Conservation (phyloP, 768 basidiomycete species). For the Tephrocybe sp. region DNA sequence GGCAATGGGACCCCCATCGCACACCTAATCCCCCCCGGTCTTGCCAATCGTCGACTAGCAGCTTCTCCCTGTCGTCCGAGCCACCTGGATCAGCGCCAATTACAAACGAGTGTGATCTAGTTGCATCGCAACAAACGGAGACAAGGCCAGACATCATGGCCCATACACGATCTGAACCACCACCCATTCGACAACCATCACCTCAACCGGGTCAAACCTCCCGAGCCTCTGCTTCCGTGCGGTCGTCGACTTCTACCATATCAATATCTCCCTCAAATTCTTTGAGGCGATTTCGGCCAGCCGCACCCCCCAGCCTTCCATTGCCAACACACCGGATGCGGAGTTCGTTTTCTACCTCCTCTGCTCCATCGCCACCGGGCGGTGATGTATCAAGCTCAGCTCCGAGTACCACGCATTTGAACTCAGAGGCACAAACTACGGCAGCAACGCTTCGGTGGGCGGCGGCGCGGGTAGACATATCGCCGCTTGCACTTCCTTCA, state of each 20-base stretch:
- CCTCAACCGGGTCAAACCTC: neutral
- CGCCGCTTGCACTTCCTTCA: conserved; percentile 83
- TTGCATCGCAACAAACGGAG: neutral
- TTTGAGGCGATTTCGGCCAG: conserved; percentile 12
- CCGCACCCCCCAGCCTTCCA: conserved; percentile 14
- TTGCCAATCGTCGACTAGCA: conserved; percentile 7
- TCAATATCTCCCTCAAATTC: conserved; percentile 13
- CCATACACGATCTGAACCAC: neutral
- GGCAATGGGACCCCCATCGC: conserved; percentile 77
- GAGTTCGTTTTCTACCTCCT: conserved; percentile 21
- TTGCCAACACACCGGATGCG: conserved; percentile 22
- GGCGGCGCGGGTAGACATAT: conserved; percentile 77
- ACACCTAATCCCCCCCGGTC: conserved; percentile 58
- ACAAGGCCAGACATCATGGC: neutral
- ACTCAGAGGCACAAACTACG: conserved; percentile 57
- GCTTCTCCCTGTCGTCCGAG: conserved; percentile 10
- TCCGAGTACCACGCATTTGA: conserved; percentile 22
- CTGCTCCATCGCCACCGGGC: conserved; percentile 15
- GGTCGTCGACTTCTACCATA: conserved; percentile 13
- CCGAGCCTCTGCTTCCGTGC: conserved; percentile 2
- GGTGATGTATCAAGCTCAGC: conserved; percentile 19
- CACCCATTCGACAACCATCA: neutral
- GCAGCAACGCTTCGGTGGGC: conserved; percentile 86
- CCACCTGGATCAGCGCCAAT: neutral
- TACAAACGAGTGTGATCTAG: neutral